phyloP scores from a whole-genome alignment of 2,329 filamentous ascomycete genomes.

The Neopestalotiopsis rosae region DNA sequence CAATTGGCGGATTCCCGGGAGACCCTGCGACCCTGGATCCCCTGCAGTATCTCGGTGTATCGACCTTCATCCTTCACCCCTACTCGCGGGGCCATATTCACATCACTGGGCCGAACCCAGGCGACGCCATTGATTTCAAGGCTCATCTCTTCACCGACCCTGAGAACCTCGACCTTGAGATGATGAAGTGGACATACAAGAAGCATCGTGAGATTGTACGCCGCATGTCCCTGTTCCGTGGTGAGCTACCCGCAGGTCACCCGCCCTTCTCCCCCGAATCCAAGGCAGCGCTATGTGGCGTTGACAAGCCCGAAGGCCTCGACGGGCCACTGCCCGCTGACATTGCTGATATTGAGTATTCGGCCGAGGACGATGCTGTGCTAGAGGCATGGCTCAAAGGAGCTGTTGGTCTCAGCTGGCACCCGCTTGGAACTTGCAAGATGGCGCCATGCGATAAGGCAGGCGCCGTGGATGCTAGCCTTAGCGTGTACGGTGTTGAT shows the following conservation, averaged over 20 bases:
- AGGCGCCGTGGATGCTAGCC: conserved; percentile 41
- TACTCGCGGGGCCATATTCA: conserved; percentile 67
- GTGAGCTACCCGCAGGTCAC: conserved; percentile 48
- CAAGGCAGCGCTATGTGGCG: conserved; percentile 35
- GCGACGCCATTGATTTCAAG: conserved; percentile 57
- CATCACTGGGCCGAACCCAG: conserved; percentile 50
- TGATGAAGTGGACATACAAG: conserved; percentile 69
- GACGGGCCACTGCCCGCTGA: conserved; percentile 35
- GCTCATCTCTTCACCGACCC: conserved; percentile 59
- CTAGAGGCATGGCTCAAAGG: conserved; percentile 44
- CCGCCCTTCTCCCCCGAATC: conserved; percentile 50
- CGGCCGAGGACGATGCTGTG: conserved; percentile 45
- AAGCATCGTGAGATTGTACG: conserved; percentile 65
- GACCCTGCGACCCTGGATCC: conserved; percentile 5
- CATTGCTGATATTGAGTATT: conserved; percentile 50
- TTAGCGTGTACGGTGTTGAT: conserved; percentile 42
- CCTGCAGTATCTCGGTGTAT: conserved; percentile 57
- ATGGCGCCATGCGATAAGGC: conserved; percentile 40
- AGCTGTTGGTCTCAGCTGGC: conserved; percentile 41
- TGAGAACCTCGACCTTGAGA: conserved; percentile 62
- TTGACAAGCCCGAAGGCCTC: conserved; percentile 29
- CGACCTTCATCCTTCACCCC: conserved; percentile 62
- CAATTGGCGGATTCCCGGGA: conserved; percentile 29
- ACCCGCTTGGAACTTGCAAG: conserved; percentile 42
- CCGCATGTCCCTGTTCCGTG: conserved; percentile 56